Percentiles rank a stretch among this genome's conserved stretches.
Conservation (phyloP, 306 rosid genomes). For the barrel medic (Medicago truncatula) region DNA sequence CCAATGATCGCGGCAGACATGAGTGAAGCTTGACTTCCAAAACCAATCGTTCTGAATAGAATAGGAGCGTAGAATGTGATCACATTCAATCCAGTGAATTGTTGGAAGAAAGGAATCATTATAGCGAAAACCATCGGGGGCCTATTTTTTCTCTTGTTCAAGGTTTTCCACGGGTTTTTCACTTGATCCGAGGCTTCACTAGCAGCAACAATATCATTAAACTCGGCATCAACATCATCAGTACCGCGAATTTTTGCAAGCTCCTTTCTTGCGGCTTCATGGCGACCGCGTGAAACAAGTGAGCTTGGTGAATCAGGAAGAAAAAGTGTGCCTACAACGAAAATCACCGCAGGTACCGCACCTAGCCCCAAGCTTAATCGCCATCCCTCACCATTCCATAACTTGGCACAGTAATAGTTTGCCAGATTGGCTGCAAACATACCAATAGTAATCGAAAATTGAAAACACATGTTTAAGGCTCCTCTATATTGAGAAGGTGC, state of each 20-base stretch:
- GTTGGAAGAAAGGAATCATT: slow-evolving; percentile 77
- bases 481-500: no score
- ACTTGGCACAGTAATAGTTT: no score
- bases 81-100: slow-evolving; percentile 76
- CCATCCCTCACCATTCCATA: no score
- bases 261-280: slow-evolving; percentile 51
- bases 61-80: slow-evolving; percentile 83
- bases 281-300: not conserved
- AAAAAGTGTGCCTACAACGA: no score
- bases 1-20: slow-evolving; percentile 71
- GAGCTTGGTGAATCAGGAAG: no score
- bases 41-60: slow-evolving; percentile 70
- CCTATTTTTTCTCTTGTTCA: slow-evolving; percentile 57
- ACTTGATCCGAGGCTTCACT: slow-evolving; percentile 57
- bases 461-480: no score
- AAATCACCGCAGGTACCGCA: no score
- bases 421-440: no score
- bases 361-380: no score
- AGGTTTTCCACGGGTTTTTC: slow-evolving; percentile 60
- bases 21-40: slow-evolving; percentile 66
- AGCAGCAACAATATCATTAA: slow-evolving; percentile 42
- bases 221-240: slow-evolving; percentile 60
- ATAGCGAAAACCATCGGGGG: slow-evolving; percentile 70
- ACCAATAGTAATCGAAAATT: no score
- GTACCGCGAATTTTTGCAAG: slow-evolving; percentile 32